Conservation (phyloP, 2,329 filamentous ascomycete species). For the Paecilomyces sp. region DNA sequence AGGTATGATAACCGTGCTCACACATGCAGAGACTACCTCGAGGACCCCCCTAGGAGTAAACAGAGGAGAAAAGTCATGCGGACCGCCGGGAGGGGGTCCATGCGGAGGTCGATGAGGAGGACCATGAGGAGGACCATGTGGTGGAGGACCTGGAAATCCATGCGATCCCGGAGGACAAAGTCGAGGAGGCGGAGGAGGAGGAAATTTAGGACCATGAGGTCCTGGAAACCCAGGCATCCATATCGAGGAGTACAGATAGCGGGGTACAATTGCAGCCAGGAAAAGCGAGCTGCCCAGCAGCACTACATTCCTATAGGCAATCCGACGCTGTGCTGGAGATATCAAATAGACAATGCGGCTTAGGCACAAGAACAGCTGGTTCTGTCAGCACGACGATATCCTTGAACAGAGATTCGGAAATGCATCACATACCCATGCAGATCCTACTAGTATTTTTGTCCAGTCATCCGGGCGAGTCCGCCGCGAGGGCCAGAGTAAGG, state of each 20-base stretch:
- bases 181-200: not conserved
- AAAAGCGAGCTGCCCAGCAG: conserved; percentile 3
- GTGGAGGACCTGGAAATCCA: not conserved
- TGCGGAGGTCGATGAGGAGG: not conserved
- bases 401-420: not conserved
- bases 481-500: not conserved
- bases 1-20: conserved; percentile 3
- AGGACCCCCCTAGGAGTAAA: not conserved
- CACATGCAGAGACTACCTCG: not conserved
- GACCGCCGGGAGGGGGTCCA: not conserved
- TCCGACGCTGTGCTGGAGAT: not conserved
- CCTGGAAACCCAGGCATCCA: not conserved
- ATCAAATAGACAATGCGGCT: conserved; percentile 1
- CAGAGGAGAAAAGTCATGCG: not conserved
- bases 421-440: not conserved
- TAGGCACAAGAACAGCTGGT: conserved; percentile 1
- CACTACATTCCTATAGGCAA: not conserved
- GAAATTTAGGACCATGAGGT: not conserved
- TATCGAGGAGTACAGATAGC: conserved; percentile 4
- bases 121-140: not conserved
- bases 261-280: conserved; percentile 2
- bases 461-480: not conserved
- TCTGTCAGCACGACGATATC: not conserved
- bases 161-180: not conserved
- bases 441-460: not conserved